Evolutionary conservation across 1,139 yeast species (phyloP).

Genomic region (Sugiyamaella pinicola): DNA sequence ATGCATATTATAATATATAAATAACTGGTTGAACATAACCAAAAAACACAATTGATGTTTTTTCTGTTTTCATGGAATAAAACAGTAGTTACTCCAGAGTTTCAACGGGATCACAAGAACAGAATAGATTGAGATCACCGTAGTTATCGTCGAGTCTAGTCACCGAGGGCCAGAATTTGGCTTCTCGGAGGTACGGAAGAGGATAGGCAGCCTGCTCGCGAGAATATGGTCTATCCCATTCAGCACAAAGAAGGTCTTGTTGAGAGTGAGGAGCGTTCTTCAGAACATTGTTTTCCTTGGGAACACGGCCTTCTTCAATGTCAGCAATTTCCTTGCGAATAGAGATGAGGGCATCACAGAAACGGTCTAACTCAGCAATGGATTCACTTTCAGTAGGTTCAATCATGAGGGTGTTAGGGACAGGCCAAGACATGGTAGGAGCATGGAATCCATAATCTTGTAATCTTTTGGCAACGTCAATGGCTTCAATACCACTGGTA

Average conservation of each 20-base stretch:
- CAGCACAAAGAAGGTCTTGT: conserved; percentile 68
- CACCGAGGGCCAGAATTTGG: conserved; percentile 95
- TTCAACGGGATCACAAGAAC: conserved; percentile 65
- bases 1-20: conserved; percentile 17
- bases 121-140: conserved; percentile 89
- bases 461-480: conserved; percentile 92
- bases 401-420: conserved; percentile 94
- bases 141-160: conserved; percentile 90
- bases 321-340: conserved; percentile 82
- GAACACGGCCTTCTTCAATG: conserved; percentile 64
- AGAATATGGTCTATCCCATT: conserved; percentile 87
- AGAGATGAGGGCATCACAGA: conserved; percentile 81
- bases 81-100: conserved; percentile 23
- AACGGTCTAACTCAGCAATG: conserved; percentile 83
- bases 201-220: conserved; percentile 96
- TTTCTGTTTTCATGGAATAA: background rate
- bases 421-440: conserved; percentile 98
- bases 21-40: conserved; percentile 21
- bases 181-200: conserved; percentile 63
- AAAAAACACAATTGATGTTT: background rate
- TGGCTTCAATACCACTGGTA: conserved; percentile 79
- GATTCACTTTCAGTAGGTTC: conserved; percentile 98
- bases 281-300: conserved; percentile 63
- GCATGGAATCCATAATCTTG: conserved; percentile 99
- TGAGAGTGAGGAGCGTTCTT: conserved; percentile 93